Conservation (phyloP, 495 filamentous ascomycete genomes). For the Aspergillus indologenus region DNA sequence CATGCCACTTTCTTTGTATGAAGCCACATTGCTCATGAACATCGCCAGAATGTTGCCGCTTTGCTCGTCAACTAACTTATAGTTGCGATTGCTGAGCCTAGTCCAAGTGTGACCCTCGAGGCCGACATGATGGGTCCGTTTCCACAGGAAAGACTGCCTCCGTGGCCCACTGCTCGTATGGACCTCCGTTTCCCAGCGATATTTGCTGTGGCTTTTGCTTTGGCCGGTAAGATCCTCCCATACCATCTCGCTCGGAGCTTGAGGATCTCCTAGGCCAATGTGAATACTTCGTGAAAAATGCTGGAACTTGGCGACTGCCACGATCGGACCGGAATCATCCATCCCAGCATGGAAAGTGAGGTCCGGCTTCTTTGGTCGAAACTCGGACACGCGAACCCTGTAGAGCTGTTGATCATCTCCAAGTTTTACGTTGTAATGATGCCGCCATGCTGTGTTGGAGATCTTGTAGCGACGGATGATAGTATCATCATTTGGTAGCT, state of each 20-base stretch:
- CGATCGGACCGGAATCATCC: conserved; percentile 25
- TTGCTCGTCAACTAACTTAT: conserved; percentile 33
- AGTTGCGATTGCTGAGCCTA: conserved; percentile 16
- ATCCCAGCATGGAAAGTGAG: conserved; percentile 32
- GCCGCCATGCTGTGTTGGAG: conserved; percentile 26
- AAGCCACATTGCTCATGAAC: conserved; percentile 25
- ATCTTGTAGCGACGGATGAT: conserved; percentile 28
- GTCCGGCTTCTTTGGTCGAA: conserved; percentile 31
- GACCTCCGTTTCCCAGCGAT: conserved; percentile 27
- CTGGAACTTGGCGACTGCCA: conserved; percentile 31
- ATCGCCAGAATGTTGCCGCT: conserved; percentile 27
- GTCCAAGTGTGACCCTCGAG: conserved; percentile 13
- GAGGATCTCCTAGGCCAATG: conserved; percentile 32
- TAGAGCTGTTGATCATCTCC: conserved; percentile 21
- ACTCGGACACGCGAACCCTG: conserved; percentile 29
- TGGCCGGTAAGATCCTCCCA: conserved; percentile 30
- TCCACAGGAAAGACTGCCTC: conserved; percentile 33
- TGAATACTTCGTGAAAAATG: conserved; percentile 34
- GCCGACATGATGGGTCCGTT: conserved; percentile 29
- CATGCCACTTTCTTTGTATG: conserved; percentile 23
- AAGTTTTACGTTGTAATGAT: conserved; percentile 29
- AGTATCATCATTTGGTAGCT: background rate
- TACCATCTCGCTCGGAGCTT: conserved; percentile 14
- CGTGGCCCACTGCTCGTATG: conserved; percentile 3
- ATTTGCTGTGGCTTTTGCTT: conserved; percentile 18